Percentiles rank a stretch among this genome's conserved stretches.
These are phyloP conservation scores for Apophysomyces sp. DNA, from an alignment of 371 early-diverging fungal species.

Conservation along the genomic window DNA sequence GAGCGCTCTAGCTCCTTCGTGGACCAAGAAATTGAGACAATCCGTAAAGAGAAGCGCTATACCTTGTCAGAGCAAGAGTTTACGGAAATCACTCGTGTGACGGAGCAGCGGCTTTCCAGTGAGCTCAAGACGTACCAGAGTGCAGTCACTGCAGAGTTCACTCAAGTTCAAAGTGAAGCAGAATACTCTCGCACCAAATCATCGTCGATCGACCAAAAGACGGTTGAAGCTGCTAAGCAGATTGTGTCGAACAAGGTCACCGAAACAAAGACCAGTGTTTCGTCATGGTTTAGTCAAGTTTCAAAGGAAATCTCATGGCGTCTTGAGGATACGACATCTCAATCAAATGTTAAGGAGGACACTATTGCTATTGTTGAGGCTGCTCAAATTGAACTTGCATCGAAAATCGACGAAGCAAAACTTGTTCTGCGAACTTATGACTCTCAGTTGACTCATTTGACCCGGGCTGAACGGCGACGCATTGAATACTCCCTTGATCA, in stretches of 20 bases:
- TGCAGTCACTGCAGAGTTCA: conserved; percentile 9
- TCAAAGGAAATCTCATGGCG: background rate
- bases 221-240: conserved; percentile 14
- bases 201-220: conserved; percentile 2
- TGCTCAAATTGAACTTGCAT: conserved; percentile 18
- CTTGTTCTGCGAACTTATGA: conserved; percentile 6
- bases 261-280: conserved; percentile 25
- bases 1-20: conserved; percentile 21
- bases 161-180: background rate
- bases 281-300: conserved; percentile 4
- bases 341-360: background rate
- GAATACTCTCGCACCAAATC: background rate
- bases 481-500: conserved; percentile 21
- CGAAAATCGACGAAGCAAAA: conserved; percentile 20
- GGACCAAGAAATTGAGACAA: conserved; percentile 13
- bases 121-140: conserved; percentile 32
- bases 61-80: conserved; percentile 18
- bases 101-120: conserved; percentile 23
- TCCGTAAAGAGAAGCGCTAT: conserved; percentile 21
- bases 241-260: conserved; percentile 13
- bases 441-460: conserved; percentile 5
- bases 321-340: background rate
- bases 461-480: conserved; percentile 26
- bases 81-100: conserved; percentile 15
- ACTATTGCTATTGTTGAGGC: conserved; percentile 10